Conservation (phyloP, 805 yeast species). For the Metschnikowia arizonensis region DNA sequence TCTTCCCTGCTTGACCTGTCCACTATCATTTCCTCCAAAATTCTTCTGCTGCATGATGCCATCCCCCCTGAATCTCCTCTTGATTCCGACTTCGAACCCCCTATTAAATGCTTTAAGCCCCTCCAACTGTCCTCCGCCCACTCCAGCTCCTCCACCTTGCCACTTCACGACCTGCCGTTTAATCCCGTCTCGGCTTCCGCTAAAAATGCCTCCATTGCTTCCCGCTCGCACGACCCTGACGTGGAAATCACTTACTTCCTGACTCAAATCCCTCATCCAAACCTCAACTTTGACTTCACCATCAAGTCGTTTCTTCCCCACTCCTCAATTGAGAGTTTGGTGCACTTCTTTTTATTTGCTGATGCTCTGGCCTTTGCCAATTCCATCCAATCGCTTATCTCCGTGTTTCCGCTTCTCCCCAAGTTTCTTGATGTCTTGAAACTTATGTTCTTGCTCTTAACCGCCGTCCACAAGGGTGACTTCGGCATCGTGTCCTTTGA, state of each 20-base stretch:
- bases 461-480: conserved; percentile 22
- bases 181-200: neutral
- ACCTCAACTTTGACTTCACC: conserved; percentile 42
- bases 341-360: conserved; percentile 60
- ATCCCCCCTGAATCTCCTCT: neutral
- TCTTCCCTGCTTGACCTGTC: neutral
- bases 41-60: neutral
- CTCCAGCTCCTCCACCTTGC: conserved; percentile 1
- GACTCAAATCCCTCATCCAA: conserved; percentile 34
- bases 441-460: conserved; percentile 18
- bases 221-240: neutral
- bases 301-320: conserved; percentile 41
- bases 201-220: neutral
- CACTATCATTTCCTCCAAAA: neutral
- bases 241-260: conserved; percentile 23
- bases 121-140: neutral
- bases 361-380: conserved; percentile 13
- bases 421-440: conserved; percentile 28
- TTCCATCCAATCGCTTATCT: conserved; percentile 17
- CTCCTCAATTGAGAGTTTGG: conserved; percentile 61
- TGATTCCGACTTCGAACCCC: neutral
- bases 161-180: conserved; percentile 2
- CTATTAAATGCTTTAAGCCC: neutral
- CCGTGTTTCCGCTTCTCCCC: conserved; percentile 35
- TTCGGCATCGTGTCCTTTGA: conserved; percentile 21